Evolutionary conservation across 805 yeast genomes (phyloP).

Genomic region (Wickerhamomyces silvicola): DNA sequence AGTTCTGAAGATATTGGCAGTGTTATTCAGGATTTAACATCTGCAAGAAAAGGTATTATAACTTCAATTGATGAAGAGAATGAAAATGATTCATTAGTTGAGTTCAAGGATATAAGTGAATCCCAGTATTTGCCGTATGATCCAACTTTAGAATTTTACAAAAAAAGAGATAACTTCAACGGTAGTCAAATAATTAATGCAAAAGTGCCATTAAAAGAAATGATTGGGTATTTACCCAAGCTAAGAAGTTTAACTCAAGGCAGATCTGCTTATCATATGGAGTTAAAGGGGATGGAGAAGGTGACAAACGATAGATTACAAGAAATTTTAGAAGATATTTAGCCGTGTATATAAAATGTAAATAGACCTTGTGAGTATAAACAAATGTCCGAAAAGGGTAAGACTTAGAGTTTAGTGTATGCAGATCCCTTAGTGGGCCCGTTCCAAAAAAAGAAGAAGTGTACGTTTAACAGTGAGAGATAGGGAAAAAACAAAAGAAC

Average conservation of each 20-base stretch:
- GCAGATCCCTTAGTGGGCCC: no score
- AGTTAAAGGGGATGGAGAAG: slow-evolving; percentile 64
- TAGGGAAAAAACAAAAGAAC: no score
- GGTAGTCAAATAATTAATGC: slow-evolving; percentile 56
- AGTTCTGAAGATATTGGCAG: slow-evolving; percentile 70
- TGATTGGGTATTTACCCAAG: slow-evolving; percentile 81
- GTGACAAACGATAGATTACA: slow-evolving; percentile 47
- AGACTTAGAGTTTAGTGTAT: no score
- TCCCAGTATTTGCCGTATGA: slow-evolving; percentile 72
- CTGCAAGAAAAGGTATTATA: slow-evolving; percentile 71
- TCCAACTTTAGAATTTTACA: slow-evolving; percentile 39
- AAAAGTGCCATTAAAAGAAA: slow-evolving; percentile 76
- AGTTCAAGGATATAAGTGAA: slow-evolving; percentile 54
- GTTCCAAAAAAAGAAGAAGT: no score
- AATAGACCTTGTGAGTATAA: no score
- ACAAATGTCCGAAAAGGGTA: no score
- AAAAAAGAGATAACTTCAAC: slow-evolving; percentile 15
- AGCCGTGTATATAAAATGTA: neutral
- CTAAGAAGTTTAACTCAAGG: slow-evolving; percentile 86
- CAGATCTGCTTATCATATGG: slow-evolving; percentile 77
- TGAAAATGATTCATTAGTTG: slow-evolving; percentile 30
- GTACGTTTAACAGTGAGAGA: no score
- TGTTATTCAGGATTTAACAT: slow-evolving; percentile 78
- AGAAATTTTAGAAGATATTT: slow-evolving; percentile 24
- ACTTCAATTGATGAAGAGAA: slow-evolving; percentile 62